These are phyloP conservation scores for Flaveria robusta DNA, from an alignment of 129 eudicot genomes.

Conservation along the genomic window DNA sequence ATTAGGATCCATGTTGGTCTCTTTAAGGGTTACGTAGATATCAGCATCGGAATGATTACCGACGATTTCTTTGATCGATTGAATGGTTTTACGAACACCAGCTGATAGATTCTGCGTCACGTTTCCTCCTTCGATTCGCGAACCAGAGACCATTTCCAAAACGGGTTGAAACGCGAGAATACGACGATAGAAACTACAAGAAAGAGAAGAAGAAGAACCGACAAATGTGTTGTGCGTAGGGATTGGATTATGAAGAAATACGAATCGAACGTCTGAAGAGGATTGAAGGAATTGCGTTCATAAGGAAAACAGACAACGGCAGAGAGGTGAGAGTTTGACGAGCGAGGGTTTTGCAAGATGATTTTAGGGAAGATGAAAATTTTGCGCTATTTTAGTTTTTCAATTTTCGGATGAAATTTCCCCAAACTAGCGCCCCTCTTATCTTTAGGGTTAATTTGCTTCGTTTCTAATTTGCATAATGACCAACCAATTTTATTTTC, in stretches of 20 bases:
- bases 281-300: neutral
- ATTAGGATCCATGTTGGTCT: constrained; percentile 85
- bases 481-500: neutral
- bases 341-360: constrained; percentile 40
- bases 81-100: constrained; percentile 63
- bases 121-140: constrained; percentile 63
- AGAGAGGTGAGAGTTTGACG: constrained; percentile 21
- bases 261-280: constrained; percentile 2
- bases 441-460: neutral
- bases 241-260: constrained; percentile 1
- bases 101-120: constrained; percentile 67
- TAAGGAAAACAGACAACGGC: constrained; percentile 38
- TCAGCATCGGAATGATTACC: constrained; percentile 92
- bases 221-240: constrained; percentile 7
- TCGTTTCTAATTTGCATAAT: neutral
- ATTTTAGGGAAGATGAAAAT: constrained; percentile 12
- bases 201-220: constrained; percentile 2
- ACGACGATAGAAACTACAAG: constrained; percentile 8
- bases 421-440: constrained; percentile 29
- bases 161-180: constrained; percentile 28
- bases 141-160: constrained; percentile 67
- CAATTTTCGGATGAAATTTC: constrained; percentile 27
- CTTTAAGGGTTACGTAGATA: constrained; percentile 74
- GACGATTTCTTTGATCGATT: constrained; percentile 81
- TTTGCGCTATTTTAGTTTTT: constrained; percentile 24